Conservation (phyloP, 108 stramenopile genomes). For the Skeletonema tropicum region DNA sequence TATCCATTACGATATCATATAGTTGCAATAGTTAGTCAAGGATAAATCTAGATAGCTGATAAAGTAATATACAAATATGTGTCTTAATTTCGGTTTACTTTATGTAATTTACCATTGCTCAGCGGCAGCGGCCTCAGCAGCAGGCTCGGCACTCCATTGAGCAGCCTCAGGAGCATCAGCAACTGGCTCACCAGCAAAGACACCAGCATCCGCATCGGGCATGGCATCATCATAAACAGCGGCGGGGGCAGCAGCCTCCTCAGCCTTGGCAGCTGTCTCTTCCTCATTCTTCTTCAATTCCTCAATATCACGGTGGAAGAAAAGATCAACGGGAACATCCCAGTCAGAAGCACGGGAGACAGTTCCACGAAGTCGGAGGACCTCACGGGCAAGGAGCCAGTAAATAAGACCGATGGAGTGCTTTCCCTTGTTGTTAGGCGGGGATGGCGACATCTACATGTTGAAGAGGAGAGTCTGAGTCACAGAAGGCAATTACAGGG, state of each 20-base stretch:
- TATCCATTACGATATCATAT: no score
- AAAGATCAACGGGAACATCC: slow-evolving; percentile 99
- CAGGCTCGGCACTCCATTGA: slow-evolving; percentile 1
- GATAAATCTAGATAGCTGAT: no score
- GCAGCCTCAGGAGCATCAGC: neutral
- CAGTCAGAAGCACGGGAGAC: slow-evolving; percentile 90
- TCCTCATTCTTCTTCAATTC: slow-evolving; percentile 99
- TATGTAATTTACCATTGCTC: slow-evolving; percentile 5
- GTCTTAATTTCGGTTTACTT: slow-evolving; percentile 4
- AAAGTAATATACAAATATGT: neutral
- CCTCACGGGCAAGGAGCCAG: slow-evolving; percentile 99
- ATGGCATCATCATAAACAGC: slow-evolving; percentile 64
- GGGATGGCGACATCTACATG: slow-evolving; percentile 99
- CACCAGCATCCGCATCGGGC: slow-evolving; percentile 28
- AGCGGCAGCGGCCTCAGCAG: neutral
- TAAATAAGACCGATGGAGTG: slow-evolving; percentile 98
- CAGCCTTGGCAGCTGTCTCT: slow-evolving; percentile 88
- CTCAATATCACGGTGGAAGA: slow-evolving; percentile 99
- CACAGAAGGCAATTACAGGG: slow-evolving; percentile 98
- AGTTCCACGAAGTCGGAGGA: slow-evolving; percentile 96
- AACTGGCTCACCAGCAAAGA: neutral
- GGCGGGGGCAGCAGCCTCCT: slow-evolving; percentile 73
- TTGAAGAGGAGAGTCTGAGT: slow-evolving; percentile 98
- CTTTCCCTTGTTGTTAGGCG: slow-evolving; percentile 99
- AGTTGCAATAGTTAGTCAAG: no score